Base-by-base conservation (phyloP, 768 basidiomycete genomes). In the Amanita phalloides region DNA sequence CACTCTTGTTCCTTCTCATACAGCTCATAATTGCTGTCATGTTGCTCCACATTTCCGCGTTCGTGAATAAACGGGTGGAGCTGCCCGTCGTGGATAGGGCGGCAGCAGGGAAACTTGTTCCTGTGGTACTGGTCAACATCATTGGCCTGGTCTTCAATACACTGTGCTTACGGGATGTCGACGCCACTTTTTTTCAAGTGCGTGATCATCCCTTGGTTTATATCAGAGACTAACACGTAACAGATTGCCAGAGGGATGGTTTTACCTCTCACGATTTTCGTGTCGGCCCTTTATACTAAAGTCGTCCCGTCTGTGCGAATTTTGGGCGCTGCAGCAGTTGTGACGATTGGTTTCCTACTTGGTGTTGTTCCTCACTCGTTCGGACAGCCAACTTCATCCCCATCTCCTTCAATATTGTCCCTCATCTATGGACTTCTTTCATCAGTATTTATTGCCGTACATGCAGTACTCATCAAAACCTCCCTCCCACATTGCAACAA, bases 181-280 rank as follows among this genome's bases (percentile, higher is more conserved):
- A 90, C 51, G 86, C 87, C 2, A 81, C 82, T 0, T 90, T 84
- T 64, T 90, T 88, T 66, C 86, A 88, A 73, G 84, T 83, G 56
- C 35, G 56, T 49, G 3, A 33, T 38, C 48, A 23, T n/a, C 33
- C 30, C 30, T 21, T 32, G n/a, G 42, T 17, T 44, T 13, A 45
- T 45, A 14, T 30, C 32, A 53, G 20, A 39, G 23, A 42, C 37
- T 37, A 26, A 50, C 14, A 42, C 14, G n/a, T 51, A 32, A 26
- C 45, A 91, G 83, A 89, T 94, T 59, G 90, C 90, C 1, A 71
- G 90, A 57, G 90, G 90, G 0, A 75, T 94, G 35, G 83, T 89
- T 3, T 73, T 94, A 4, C 90, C 90, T 0, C 72, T 89, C 45
- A 94, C 90, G 1, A 88, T 92, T 51, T 55, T 78, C 23, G 79